Evolutionary conservation across 169 alveolate species (phyloP).

Genomic region (Plasmodium inui): DNA sequence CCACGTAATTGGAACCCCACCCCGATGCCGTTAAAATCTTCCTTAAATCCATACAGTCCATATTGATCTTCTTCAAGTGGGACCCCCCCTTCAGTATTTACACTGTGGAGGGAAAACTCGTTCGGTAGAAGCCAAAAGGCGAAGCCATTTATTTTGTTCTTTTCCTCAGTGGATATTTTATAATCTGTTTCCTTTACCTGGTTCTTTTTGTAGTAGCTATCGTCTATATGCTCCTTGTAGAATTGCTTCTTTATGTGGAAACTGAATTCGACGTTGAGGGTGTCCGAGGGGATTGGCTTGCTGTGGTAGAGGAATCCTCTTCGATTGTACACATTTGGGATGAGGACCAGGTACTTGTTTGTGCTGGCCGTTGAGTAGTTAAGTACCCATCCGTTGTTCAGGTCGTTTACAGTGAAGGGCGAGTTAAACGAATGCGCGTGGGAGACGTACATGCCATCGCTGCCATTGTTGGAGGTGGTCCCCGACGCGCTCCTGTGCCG

Average conservation of each 20-base stretch:
- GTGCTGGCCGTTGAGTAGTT: constrained; percentile 43
- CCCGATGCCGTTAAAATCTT: constrained; percentile 45
- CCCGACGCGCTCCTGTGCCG: neutral
- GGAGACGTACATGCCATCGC: neutral
- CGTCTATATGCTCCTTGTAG: constrained; percentile 26
- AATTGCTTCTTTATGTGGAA: constrained; percentile 1
- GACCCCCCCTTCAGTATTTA: neutral
- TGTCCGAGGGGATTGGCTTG: constrained; percentile 25
- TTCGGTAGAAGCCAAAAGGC: constrained; percentile 54
- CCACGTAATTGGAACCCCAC: constrained; percentile 30
- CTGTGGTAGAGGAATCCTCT: constrained; percentile 38
- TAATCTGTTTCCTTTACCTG: neutral
- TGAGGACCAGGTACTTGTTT: constrained; percentile 29
- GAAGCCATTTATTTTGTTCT: constrained; percentile 39
- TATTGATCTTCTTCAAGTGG: constrained; percentile 24
- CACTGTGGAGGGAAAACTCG: neutral
- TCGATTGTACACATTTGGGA: constrained; percentile 66
- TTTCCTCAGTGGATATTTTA: constrained; percentile 19
- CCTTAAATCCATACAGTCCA: constrained; percentile 37
- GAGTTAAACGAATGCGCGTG: constrained; percentile 50
- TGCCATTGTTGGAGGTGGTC: neutral
- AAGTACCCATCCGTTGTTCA: constrained; percentile 49
- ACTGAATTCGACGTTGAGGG: constrained; percentile 12
- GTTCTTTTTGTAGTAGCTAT: constrained; percentile 13
- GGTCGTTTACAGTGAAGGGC: constrained; percentile 17